A percentile compares a stretch with the other conserved stretches of the same genome.
Evolutionary conservation across 768 basidiomycete species (phyloP).

Genomic region (Gelatoporia subvermispora): DNA sequence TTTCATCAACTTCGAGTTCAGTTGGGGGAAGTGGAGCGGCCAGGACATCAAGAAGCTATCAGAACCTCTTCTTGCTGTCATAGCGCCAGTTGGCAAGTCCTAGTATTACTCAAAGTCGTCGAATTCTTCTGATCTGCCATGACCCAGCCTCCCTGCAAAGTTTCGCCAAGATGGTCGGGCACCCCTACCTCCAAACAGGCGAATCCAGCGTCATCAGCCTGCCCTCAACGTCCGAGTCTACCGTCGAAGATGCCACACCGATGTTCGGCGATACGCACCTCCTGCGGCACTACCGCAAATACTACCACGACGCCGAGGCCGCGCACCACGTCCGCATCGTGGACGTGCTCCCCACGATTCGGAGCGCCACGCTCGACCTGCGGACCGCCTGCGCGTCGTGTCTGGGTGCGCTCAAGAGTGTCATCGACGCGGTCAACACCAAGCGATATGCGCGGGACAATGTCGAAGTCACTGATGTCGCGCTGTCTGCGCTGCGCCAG

Average conservation of each 20-base stretch:
- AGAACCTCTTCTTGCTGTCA: conserved; percentile 29
- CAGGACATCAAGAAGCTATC: conserved; percentile 35
- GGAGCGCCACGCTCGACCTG: conserved; percentile 29
- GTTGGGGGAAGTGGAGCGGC: conserved; percentile 41
- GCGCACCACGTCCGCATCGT: conserved; percentile 26
- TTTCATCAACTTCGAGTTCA: conserved; percentile 39
- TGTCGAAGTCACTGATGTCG: conserved; percentile 10
- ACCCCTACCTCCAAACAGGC: not conserved
- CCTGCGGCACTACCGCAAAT: conserved; percentile 27
- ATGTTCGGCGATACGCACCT: conserved; percentile 30
- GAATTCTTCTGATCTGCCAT: not conserved
- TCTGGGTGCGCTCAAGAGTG: conserved; percentile 20
- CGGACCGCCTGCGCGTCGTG: conserved; percentile 26
- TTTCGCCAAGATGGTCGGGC: conserved; percentile 26
- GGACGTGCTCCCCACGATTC: conserved; percentile 33
- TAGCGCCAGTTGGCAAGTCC: conserved; percentile 32
- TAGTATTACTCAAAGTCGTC: not conserved
- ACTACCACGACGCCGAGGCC: conserved; percentile 19
- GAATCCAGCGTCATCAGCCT: not conserved
- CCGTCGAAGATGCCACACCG: not conserved
- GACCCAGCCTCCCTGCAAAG: conserved; percentile 28
- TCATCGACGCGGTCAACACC: conserved; percentile 30
- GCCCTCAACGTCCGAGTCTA: conserved; percentile 4
- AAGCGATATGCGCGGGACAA: conserved; percentile 26
- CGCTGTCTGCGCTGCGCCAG: conserved; percentile 6